phyloP scores from a whole-genome alignment of 2,329 filamentous ascomycete species.

The Paracoccidioides brasiliensis region DNA sequence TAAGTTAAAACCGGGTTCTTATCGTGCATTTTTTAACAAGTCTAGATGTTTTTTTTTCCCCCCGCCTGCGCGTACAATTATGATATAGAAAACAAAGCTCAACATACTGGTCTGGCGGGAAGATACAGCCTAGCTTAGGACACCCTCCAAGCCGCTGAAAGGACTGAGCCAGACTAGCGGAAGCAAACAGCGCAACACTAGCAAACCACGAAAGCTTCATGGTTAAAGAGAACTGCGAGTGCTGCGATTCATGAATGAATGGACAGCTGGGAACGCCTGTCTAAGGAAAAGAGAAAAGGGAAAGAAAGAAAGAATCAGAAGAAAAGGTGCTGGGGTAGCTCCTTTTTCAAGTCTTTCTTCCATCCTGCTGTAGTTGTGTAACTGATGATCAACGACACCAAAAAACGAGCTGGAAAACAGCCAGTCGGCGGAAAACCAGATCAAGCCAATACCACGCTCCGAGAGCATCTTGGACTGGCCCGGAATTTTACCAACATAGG shows the following conservation, averaged over 20 bases:
- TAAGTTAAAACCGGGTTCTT: neutral
- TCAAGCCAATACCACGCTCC: neutral
- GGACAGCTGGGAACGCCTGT: neutral
- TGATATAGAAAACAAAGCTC: neutral
- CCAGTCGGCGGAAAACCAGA: neutral
- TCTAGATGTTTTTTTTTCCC: neutral
- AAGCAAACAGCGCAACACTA: slow-evolving; percentile 16
- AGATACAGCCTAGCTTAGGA: slow-evolving; percentile 43
- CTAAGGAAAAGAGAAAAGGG: neutral
- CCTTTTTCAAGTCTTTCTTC: neutral
- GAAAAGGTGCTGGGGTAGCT: neutral
- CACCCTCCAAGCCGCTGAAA: slow-evolving; percentile 44
- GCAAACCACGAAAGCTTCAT: slow-evolving; percentile 19
- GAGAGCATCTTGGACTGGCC: neutral
- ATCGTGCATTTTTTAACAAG: neutral
- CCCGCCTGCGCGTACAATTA: neutral
- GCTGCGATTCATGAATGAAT: neutral
- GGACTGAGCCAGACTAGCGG: slow-evolving; percentile 34
- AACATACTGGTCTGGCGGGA: slow-evolving; percentile 44
- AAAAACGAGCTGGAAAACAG: neutral
- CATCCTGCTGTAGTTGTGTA: neutral
- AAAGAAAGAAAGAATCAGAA: neutral
- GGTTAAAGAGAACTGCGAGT: neutral
- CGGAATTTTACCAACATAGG: neutral
- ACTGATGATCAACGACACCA: neutral